Conservation (phyloP, 257 asterid genomes). For the Eustoma russellianum region DNA sequence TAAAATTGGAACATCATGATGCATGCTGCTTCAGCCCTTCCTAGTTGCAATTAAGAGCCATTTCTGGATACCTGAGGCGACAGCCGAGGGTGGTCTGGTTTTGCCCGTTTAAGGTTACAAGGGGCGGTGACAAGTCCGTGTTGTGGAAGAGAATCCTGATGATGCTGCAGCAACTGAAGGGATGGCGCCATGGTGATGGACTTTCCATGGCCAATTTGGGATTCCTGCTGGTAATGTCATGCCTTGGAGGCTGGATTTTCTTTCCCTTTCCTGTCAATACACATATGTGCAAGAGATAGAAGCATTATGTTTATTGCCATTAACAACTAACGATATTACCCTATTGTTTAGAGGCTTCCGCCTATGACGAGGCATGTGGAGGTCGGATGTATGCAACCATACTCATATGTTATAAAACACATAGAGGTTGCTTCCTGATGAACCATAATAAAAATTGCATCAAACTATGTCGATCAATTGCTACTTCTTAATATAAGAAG, state of each 20-base stretch:
- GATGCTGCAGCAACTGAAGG: conserved; percentile 60
- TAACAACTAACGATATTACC: no score
- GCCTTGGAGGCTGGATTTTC: conserved; percentile 37
- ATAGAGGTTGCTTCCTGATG: no score
- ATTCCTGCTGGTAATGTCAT: conserved; percentile 30
- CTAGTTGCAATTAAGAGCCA: conserved; percentile 19
- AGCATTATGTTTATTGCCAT: no score
- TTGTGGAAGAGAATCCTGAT: conserved; percentile 82
- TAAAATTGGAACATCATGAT: no score
- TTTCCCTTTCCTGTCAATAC: conserved; percentile 41
- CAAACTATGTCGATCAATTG: no score
- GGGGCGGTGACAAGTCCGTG: conserved; percentile 24
- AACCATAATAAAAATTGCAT: no score
- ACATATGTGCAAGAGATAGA: background rate
- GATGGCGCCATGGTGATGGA: conserved; percentile 25
- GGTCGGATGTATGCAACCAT: no score
- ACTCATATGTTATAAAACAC: no score
- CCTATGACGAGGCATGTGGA: no score
- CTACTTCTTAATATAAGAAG: no score
- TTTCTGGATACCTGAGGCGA: conserved; percentile 26
- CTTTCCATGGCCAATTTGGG: conserved; percentile 59
- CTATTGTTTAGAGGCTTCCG: no score
- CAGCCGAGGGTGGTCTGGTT: conserved; percentile 24
- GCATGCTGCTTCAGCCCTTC: background rate
- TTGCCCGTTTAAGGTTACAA: conserved; percentile 26